A percentile compares a stretch with the other conserved stretches of the same genome.
These are phyloP conservation scores for Agrostemma githago DNA, from an alignment of 148 eudicot genomes.

Conservation along the genomic window DNA sequence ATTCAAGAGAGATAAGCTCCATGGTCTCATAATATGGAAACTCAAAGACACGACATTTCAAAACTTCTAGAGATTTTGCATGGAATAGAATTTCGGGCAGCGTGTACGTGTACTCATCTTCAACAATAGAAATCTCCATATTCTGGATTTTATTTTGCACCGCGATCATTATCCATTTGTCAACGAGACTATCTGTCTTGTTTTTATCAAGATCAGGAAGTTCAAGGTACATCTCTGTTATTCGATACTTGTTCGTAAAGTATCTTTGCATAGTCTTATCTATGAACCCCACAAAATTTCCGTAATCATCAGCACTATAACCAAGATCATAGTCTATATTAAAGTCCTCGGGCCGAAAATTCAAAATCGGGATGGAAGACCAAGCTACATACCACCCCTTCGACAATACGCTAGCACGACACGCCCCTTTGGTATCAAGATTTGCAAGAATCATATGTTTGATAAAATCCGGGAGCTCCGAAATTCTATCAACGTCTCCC, in stretches of 20 bases:
- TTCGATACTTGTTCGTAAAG: neutral
- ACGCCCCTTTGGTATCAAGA: neutral
- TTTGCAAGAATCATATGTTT: neutral
- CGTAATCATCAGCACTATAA: neutral
- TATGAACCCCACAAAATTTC: neutral
- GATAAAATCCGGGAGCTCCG: neutral
- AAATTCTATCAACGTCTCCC: slow-evolving; percentile 1
- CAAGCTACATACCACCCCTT: neutral
- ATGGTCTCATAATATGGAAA: neutral
- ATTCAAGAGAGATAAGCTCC: slow-evolving; percentile 1
- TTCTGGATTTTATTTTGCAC: slow-evolving; percentile 5
- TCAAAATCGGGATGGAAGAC: neutral
- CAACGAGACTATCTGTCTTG: neutral
- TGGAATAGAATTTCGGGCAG: slow-evolving; percentile 1
- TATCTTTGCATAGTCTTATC: slow-evolving; percentile 8
- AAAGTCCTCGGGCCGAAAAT: neutral
- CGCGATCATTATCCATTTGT: slow-evolving; percentile 3
- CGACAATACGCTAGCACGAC: neutral
- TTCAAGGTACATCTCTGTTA: neutral
- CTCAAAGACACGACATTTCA: neutral
- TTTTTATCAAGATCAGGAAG: neutral
- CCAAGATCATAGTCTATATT: too few species aligned
- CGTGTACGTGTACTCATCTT: neutral
- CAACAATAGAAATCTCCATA: neutral
- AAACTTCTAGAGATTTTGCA: slow-evolving; percentile 1